Percentiles rank a stretch among this genome's conserved stretches.
These are phyloP conservation scores for Telopea speciosissima DNA, from an alignment of 177 flowering plant species.

Conservation along the genomic window DNA sequence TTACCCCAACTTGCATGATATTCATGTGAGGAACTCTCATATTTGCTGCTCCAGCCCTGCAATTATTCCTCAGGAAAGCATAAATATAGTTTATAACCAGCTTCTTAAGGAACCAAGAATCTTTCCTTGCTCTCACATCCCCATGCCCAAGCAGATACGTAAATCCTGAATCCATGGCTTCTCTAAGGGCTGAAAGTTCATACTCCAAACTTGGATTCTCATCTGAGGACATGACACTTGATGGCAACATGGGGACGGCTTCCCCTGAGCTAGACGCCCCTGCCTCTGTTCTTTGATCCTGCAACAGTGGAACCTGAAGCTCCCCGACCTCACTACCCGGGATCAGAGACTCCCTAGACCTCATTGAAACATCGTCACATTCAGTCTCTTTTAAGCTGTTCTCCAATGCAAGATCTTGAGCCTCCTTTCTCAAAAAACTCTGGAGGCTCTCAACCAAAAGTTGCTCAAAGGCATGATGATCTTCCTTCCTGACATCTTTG, in stretches of 20 bases:
- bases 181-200: constrained; percentile 61
- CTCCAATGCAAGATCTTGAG: constrained; percentile 62
- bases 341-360: constrained; percentile 27
- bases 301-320: constrained; percentile 48
- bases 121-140: constrained; percentile 69
- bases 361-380: constrained; percentile 36
- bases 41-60: constrained; percentile 66
- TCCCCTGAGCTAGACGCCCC: constrained; percentile 30
- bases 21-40: constrained; percentile 68
- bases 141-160: constrained; percentile 81
- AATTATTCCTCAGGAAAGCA: constrained; percentile 67
- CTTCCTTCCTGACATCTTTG: constrained; percentile 74
- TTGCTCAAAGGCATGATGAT: constrained; percentile 72
- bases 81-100: constrained; percentile 66
- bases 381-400: constrained; percentile 52
- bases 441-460: constrained; percentile 74
- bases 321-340: constrained; percentile 24
- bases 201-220: constrained; percentile 60
- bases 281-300: constrained; percentile 17
- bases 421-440: constrained; percentile 75
- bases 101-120: constrained; percentile 78
- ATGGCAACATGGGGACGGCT: constrained; percentile 15
- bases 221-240: constrained; percentile 29
- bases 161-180: constrained; percentile 71
- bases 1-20: constrained; percentile 78